These are phyloP conservation scores for Dryadomyces quercus-mongolicae DNA, from an alignment of 2,329 filamentous ascomycete genomes.

Conservation along the genomic window DNA sequence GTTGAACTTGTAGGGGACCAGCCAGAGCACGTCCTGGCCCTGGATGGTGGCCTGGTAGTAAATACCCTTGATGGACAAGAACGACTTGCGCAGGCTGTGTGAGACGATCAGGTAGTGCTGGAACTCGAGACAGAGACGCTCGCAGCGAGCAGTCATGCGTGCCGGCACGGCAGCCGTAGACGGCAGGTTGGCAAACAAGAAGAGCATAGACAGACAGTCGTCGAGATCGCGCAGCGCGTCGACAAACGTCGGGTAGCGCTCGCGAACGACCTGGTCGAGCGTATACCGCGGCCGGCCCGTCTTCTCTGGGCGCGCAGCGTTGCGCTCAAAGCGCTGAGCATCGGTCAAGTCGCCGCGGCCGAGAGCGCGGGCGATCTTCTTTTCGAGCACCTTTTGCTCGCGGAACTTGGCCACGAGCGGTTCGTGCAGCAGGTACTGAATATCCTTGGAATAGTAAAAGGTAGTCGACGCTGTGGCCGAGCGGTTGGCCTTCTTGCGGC, in stretches of 20 bases:
- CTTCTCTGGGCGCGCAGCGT: constrained; percentile 80
- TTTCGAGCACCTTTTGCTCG: constrained; percentile 91
- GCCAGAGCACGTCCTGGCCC: constrained; percentile 92
- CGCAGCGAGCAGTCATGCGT: constrained; percentile 92
- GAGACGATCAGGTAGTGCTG: constrained; percentile 95
- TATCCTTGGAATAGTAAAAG: constrained; percentile 87
- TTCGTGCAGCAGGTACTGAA: constrained; percentile 96
- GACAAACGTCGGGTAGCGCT: constrained; percentile 93
- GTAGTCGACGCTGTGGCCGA: constrained; percentile 83
- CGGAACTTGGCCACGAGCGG: constrained; percentile 89
- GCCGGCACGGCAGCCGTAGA: constrained; percentile 80
- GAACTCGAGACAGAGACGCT: constrained; percentile 87
- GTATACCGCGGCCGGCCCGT: constrained; percentile 82
- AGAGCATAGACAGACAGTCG: constrained; percentile 92
- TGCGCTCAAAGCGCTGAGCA: constrained; percentile 73
- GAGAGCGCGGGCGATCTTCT: constrained; percentile 90
- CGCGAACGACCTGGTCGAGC: constrained; percentile 92
- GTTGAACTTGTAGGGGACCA: constrained; percentile 96
- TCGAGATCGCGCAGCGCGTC: constrained; percentile 91
- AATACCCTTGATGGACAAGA: constrained; percentile 97
- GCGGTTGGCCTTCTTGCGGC: constrained; percentile 93
- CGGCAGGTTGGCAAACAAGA: constrained; percentile 92
- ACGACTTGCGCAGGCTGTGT: constrained; percentile 85
- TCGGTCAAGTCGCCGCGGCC: constrained; percentile 85
- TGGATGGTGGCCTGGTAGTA: constrained; percentile 98